These are phyloP conservation scores for Claviceps maximensis DNA, from an alignment of 2,329 filamentous ascomycete species.

Conservation along the genomic window DNA sequence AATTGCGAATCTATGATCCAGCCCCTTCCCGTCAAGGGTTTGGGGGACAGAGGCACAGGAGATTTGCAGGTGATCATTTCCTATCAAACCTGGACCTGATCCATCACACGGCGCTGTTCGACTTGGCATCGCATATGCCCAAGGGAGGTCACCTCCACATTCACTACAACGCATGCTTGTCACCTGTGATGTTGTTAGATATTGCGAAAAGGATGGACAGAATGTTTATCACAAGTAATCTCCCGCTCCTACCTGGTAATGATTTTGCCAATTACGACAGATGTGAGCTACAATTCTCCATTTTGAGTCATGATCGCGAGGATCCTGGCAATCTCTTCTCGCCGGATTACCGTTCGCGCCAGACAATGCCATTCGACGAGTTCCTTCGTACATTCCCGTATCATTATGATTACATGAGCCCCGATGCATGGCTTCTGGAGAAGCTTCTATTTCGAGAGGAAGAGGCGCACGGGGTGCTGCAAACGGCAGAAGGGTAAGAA, in stretches of 20 bases:
- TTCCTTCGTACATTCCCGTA: conserved; percentile 26
- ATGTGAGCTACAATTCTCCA: conserved; percentile 51
- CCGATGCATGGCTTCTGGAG: conserved; percentile 40
- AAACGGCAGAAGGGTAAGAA: conserved; percentile 40
- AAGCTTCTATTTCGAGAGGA: conserved; percentile 51
- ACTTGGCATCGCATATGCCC: conserved; percentile 45
- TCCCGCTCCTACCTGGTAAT: conserved; percentile 29
- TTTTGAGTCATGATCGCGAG: conserved; percentile 26
- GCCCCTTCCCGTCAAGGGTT: conserved; percentile 22
- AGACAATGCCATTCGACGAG: conserved; percentile 29
- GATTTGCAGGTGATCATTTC: conserved; percentile 43
- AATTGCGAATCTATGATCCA: conserved; percentile 21
- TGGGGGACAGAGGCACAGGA: conserved; percentile 29
- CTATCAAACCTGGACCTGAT: conserved; percentile 42
- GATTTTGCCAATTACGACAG: conserved; percentile 31
- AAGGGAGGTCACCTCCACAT: conserved; percentile 64
- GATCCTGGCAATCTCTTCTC: conserved; percentile 36
- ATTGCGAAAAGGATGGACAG: conserved; percentile 41
- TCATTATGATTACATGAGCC: conserved; percentile 12
- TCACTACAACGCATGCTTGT: conserved; percentile 65
- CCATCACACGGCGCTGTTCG: conserved; percentile 41
- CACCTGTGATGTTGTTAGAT: conserved; percentile 44
- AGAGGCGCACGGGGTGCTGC: conserved; percentile 41
- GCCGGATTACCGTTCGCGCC: conserved; percentile 28
- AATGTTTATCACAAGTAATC: conserved; percentile 55